A percentile compares a stretch with the other conserved stretches of the same genome.
These are phyloP conservation scores for Stentor roeselii DNA, from an alignment of 73 alveolate species.

Conservation along the genomic window DNA sequence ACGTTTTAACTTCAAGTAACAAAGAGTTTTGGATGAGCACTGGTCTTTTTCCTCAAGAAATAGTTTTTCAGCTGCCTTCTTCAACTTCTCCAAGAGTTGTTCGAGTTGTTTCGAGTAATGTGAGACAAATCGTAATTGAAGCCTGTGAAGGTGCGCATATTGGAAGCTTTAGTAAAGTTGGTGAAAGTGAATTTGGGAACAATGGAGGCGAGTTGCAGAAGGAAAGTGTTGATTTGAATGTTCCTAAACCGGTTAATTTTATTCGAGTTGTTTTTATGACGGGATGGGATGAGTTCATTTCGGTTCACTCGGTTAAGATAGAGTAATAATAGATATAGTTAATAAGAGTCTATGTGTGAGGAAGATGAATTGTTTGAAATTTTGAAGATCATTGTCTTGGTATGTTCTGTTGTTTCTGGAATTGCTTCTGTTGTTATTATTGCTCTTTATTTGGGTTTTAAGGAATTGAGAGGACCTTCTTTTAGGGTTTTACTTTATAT, in stretches of 20 bases:
- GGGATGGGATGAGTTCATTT: slow-evolving; percentile 26
- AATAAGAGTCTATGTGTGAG: too few species aligned
- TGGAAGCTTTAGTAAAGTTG: slow-evolving; percentile 13
- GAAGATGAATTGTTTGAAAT: too few species aligned
- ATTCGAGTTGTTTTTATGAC: neutral
- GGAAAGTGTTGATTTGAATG: slow-evolving; percentile 22
- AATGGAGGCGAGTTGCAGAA: slow-evolving; percentile 8
- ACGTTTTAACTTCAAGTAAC: neutral
- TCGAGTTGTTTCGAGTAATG: neutral
- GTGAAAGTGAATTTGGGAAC: slow-evolving; percentile 22
- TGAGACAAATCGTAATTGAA: slow-evolving; percentile 17
- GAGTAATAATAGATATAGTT: too few species aligned
- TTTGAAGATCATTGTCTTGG: too few species aligned
- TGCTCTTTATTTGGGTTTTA: too few species aligned
- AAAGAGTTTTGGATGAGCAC: slow-evolving; percentile 30
- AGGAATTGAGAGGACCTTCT: too few species aligned
- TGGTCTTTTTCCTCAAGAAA: slow-evolving; percentile 33
- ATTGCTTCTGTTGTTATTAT: too few species aligned
- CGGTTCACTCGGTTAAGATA: slow-evolving; percentile 5
- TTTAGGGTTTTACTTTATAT: too few species aligned
- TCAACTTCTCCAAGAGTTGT: neutral
- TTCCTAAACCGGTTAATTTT: neutral
- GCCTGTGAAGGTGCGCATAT: slow-evolving; percentile 24
- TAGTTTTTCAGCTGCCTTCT: neutral
- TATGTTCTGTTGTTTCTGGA: too few species aligned